phyloP scores from a whole-genome alignment of 768 basidiomycete species.

The Auriscalpium vulgare region DNA sequence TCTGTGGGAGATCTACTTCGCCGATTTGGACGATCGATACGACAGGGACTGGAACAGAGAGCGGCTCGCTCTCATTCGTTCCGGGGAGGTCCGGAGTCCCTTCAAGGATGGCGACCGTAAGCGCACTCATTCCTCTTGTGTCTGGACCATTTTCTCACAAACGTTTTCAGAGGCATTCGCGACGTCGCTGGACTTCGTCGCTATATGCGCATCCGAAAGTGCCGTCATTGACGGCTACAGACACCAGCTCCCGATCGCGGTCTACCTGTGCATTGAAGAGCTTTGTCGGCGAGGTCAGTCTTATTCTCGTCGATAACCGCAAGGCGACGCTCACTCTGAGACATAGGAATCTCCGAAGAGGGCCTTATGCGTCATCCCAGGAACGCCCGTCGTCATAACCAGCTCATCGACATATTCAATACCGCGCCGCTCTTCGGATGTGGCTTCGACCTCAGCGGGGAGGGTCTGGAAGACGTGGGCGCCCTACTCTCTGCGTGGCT shows the following conservation, averaged over 20 bases:
- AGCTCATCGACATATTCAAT: conserved; percentile 33
- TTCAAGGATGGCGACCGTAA: background rate
- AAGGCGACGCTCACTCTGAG: background rate
- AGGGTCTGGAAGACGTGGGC: conserved; percentile 34
- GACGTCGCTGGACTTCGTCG: conserved; percentile 26
- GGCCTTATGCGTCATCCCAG: conserved; percentile 37
- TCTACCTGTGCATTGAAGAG: conserved; percentile 37
- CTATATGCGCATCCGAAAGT: conserved; percentile 24
- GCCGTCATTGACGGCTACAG: conserved; percentile 29
- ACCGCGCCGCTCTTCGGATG: conserved; percentile 21
- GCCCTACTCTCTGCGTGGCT: conserved; percentile 41
- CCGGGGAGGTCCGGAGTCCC: conserved; percentile 1
- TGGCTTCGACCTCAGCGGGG: conserved; percentile 14
- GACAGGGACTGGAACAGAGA: conserved; percentile 6
- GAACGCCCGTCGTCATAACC: conserved; percentile 30
- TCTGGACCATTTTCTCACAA: background rate
- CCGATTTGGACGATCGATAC: conserved; percentile 10
- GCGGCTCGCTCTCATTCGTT: conserved; percentile 1
- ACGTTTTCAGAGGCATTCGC: conserved; percentile 28
- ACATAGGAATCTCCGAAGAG: conserved; percentile 33
- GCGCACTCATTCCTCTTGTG: background rate
- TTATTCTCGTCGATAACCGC: background rate
- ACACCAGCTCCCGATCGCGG: conserved; percentile 31
- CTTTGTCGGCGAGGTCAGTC: conserved; percentile 35
- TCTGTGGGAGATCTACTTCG: conserved; percentile 3